A percentile compares a stretch with the other conserved stretches of the same genome.
Evolutionary conservation across 2,329 filamentous ascomycete genomes (phyloP).

Genomic region (Paracoccidioides brasiliensis): DNA sequence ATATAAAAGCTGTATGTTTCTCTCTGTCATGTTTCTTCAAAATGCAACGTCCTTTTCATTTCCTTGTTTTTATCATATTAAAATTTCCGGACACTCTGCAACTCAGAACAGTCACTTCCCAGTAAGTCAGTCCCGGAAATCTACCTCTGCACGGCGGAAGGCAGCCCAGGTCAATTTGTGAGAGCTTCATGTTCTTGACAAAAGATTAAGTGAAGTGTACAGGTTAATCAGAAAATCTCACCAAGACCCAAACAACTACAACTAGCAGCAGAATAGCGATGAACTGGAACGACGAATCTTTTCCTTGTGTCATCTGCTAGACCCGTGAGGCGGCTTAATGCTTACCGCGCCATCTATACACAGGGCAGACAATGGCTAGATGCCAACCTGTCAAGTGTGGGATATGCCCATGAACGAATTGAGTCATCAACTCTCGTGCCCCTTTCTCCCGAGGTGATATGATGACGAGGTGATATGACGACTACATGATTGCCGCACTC

Average conservation of each 20-base stretch:
- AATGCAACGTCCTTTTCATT: not conserved
- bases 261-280: not conserved
- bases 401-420: not conserved
- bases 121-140: not conserved
- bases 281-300: no score
- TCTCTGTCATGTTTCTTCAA: not conserved
- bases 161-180: not conserved
- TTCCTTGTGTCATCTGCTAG: no score
- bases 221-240: not conserved
- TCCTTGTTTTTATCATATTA: not conserved
- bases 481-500: not conserved
- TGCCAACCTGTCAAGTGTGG: not conserved
- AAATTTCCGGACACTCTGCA: not conserved
- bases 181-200: not conserved
- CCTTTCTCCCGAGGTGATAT: not conserved
- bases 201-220: not conserved
- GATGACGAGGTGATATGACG: no score
- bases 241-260: not conserved
- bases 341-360: not conserved
- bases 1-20: not conserved
- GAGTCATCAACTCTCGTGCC: not conserved
- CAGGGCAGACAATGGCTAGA: not conserved
- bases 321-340: not conserved
- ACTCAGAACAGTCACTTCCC: not conserved
- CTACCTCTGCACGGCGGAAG: not conserved